These are phyloP conservation scores for Globisporangium heterothallicum DNA, from an alignment of 352 stramenopile genomes.

Conservation along the genomic window DNA sequence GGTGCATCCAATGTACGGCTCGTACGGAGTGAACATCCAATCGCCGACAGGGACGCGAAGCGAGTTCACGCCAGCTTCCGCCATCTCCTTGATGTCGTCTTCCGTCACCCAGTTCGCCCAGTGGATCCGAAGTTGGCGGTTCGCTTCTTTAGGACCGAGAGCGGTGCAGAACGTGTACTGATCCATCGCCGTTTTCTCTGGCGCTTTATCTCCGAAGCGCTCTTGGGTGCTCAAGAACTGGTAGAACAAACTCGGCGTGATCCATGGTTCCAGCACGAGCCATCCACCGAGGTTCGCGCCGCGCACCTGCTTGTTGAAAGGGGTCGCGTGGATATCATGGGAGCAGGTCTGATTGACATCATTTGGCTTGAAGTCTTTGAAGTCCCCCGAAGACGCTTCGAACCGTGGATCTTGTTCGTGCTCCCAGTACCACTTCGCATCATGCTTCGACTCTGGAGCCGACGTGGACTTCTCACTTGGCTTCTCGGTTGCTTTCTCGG, in stretches of 20 bases:
- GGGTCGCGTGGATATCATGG: slow-evolving; percentile 55
- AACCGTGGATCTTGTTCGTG: slow-evolving; percentile 48
- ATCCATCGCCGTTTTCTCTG: slow-evolving; percentile 88
- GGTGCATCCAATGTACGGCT: slow-evolving; percentile 90
- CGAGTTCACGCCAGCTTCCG: slow-evolving; percentile 65
- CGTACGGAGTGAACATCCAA: slow-evolving; percentile 94
- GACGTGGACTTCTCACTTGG: background rate
- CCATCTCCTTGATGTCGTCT: slow-evolving; percentile 86
- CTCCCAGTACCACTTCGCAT: slow-evolving; percentile 66
- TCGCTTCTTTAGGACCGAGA: slow-evolving; percentile 86
- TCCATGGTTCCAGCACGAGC: slow-evolving; percentile 95
- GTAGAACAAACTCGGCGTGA: slow-evolving; percentile 95
- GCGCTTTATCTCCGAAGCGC: slow-evolving; percentile 64
- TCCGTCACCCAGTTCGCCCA: slow-evolving; percentile 94
- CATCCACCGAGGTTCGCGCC: slow-evolving; percentile 92
- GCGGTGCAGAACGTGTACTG: slow-evolving; percentile 90
- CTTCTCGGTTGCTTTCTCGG: background rate
- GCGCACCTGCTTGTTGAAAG: slow-evolving; percentile 82
- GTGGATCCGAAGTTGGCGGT: slow-evolving; percentile 90
- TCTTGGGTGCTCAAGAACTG: slow-evolving; percentile 89
- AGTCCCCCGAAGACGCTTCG: slow-evolving; percentile 33
- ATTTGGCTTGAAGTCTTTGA: slow-evolving; percentile 49
- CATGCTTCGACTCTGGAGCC: slow-evolving; percentile 8
- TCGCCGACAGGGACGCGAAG: slow-evolving; percentile 90
- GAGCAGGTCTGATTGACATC: slow-evolving; percentile 64